Percentiles rank a stretch among this genome's conserved stretches.
Conservation (phyloP, 164 flowering plant species). For the Cinnamomum micranthum region DNA sequence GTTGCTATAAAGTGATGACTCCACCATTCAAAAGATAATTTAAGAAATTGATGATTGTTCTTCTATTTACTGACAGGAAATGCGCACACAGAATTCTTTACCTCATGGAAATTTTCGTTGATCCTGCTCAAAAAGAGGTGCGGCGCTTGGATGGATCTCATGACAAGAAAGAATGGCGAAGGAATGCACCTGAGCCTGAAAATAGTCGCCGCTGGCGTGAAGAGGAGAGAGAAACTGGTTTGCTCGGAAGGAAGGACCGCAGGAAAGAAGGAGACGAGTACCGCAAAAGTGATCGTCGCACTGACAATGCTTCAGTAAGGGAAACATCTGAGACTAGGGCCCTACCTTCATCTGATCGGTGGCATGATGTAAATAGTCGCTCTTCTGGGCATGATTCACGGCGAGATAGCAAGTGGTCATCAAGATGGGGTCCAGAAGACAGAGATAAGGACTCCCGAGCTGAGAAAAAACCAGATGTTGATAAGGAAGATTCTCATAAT, state of each 20-base stretch:
- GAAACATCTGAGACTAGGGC: slow-evolving; percentile 52
- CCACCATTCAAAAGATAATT: too few species aligned
- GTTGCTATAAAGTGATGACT: slow-evolving; percentile 1
- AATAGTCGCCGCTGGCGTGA: slow-evolving; percentile 83
- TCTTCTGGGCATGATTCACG: slow-evolving; percentile 60
- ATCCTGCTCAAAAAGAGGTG: slow-evolving; percentile 54
- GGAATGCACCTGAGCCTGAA: slow-evolving; percentile 51
- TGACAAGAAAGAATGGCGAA: slow-evolving; percentile 82
- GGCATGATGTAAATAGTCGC: slow-evolving; percentile 64
- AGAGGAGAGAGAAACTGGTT: slow-evolving; percentile 91
- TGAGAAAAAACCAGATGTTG: slow-evolving; percentile 56
- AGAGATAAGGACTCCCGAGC: slow-evolving; percentile 64
- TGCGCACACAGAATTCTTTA: slow-evolving; percentile 39
- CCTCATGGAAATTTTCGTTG: slow-evolving; percentile 28
- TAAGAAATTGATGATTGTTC: not conserved
- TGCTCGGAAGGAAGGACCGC: slow-evolving; percentile 77
- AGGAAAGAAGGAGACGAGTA: slow-evolving; percentile 44
- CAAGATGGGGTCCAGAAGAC: slow-evolving; percentile 97
- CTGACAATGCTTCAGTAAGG: slow-evolving; percentile 38
- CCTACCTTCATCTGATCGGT: slow-evolving; percentile 57
- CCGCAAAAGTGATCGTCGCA: slow-evolving; percentile 41
- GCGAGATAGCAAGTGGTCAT: slow-evolving; percentile 86
- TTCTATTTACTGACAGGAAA: slow-evolving; percentile 37
- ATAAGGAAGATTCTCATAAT: slow-evolving; percentile 63
- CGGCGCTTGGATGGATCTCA: slow-evolving; percentile 71